Evolutionary conservation across 2,329 filamentous ascomycete species (phyloP).

Genomic region (Aspergillus persii): DNA sequence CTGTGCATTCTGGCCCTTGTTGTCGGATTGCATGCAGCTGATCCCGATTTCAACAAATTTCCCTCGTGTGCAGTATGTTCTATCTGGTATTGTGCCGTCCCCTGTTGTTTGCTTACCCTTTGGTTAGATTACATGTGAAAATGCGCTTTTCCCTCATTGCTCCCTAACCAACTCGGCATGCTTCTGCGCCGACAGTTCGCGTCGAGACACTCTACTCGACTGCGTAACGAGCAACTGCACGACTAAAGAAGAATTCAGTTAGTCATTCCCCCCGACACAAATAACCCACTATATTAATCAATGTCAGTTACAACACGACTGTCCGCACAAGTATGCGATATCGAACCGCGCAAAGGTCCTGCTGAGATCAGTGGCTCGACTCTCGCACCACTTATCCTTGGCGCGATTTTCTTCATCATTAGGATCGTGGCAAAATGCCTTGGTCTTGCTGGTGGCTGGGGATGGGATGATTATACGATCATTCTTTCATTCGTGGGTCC

Average conservation of each 20-base stretch:
- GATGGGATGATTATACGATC: slow-evolving; percentile 17
- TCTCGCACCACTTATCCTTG: slow-evolving; percentile 12
- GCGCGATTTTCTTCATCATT: slow-evolving; percentile 12
- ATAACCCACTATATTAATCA: not conserved
- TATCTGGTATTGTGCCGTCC: not conserved
- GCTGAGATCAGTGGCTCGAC: slow-evolving; percentile 10
- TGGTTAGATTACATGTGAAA: not conserved
- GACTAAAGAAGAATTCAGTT: slow-evolving; percentile 1
- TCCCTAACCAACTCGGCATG: not conserved
- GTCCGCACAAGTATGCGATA: slow-evolving; percentile 7
- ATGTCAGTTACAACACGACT: slow-evolving; percentile 3
- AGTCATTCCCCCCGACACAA: not conserved
- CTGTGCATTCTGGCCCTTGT: not conserved
- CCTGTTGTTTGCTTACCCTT: not conserved
- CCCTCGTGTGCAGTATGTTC: not conserved
- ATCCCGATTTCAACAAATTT: not conserved
- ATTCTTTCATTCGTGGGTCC: slow-evolving; percentile 14
- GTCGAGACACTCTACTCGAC: not conserved
- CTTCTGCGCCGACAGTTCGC: not conserved
- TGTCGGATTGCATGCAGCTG: not conserved
- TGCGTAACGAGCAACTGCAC: not conserved
- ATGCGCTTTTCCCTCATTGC: not conserved
- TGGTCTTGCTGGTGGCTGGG: slow-evolving; percentile 15
- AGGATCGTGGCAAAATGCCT: slow-evolving; percentile 12
- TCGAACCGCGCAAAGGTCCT: slow-evolving; percentile 6